Evolutionary conservation across 306 rosid genomes (phyloP).

Genomic region (Malus fusca): DNA sequence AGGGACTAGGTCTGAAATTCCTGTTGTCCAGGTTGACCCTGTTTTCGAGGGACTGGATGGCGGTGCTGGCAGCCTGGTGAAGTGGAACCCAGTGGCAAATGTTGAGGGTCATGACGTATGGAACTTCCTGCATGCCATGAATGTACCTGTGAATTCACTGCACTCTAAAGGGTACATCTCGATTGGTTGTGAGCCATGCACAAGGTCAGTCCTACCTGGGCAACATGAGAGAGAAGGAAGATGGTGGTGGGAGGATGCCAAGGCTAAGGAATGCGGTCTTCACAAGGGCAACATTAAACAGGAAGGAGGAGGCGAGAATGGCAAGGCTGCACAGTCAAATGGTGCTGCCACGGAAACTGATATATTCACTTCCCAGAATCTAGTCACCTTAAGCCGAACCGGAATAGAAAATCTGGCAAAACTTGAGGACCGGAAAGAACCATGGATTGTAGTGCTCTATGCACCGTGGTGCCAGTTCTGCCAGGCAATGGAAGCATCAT

Average conservation of each 20-base stretch:
- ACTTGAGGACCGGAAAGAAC: conserved; percentile 53
- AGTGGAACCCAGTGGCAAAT: conserved; percentile 96
- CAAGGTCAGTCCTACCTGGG: conserved; percentile 91
- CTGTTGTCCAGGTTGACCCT: conserved; percentile 83
- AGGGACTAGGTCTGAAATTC: conserved; percentile 76
- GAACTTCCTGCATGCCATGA: conserved; percentile 73
- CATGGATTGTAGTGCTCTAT: conserved; percentile 80
- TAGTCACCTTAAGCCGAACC: conserved; percentile 56
- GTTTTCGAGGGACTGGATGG: conserved; percentile 83
- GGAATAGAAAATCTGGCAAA: conserved; percentile 72
- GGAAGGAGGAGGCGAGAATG: conserved; percentile 38
- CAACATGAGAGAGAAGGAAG: conserved; percentile 99
- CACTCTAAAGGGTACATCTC: conserved; percentile 78
- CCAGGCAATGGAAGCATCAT: conserved; percentile 84
- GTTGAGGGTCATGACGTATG: conserved; percentile 59
- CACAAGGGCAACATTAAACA: conserved; percentile 88
- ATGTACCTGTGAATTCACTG: conserved; percentile 82
- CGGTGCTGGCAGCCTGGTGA: conserved; percentile 76
- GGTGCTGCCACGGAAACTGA: conserved; percentile 37
- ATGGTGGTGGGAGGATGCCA: conserved; percentile 99
- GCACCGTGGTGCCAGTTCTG: conserved; percentile 97
- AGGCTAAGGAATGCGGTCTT: conserved; percentile 96
- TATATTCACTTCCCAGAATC: conserved; percentile 47
- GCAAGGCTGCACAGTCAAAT: conserved; percentile 25
- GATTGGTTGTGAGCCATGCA: conserved; percentile 93